A percentile compares a stretch with the other conserved stretches of the same genome.
These are phyloP conservation scores for Cubamyces lactineus DNA, from an alignment of 768 basidiomycete genomes.

Conservation along the genomic window DNA sequence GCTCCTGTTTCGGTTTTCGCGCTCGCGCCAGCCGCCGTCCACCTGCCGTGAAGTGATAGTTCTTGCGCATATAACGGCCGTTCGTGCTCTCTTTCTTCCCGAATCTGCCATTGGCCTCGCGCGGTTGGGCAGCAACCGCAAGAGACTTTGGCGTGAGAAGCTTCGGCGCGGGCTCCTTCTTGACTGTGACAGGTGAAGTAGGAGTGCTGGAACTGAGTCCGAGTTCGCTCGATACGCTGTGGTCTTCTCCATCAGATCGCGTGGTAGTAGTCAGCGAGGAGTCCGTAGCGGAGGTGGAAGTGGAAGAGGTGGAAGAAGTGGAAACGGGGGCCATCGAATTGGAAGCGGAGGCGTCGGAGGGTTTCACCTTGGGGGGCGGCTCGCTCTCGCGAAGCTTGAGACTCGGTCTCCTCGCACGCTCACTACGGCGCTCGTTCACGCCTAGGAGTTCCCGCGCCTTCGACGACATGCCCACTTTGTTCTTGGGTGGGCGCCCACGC, in stretches of 20 bases:
- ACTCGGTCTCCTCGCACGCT: constrained; percentile 36
- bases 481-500: constrained; percentile 31
- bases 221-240: constrained; percentile 7
- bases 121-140: constrained; percentile 56
- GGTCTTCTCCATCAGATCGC: constrained; percentile 20
- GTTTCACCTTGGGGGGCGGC: constrained; percentile 25
- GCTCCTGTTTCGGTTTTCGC: constrained; percentile 6
- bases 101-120: constrained; percentile 67
- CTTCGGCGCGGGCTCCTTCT: constrained; percentile 19
- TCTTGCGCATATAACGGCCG: constrained; percentile 46
- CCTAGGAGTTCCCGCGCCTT: constrained; percentile 29
- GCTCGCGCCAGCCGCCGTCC: constrained; percentile 16
- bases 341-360: not conserved
- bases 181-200: not conserved
- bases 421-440: constrained; percentile 34
- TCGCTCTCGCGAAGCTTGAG: constrained; percentile 38
- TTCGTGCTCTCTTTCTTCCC: constrained; percentile 60
- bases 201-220: constrained; percentile 14
- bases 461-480: constrained; percentile 33
- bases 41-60: constrained; percentile 29
- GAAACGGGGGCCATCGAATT: constrained; percentile 23
- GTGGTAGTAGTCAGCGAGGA: constrained; percentile 20
- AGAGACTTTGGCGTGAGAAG: constrained; percentile 45
- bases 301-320: constrained; percentile 14
- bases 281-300: constrained; percentile 4